Conservation (phyloP, 306 rosid species). For the Medicago lupulina region DNA sequence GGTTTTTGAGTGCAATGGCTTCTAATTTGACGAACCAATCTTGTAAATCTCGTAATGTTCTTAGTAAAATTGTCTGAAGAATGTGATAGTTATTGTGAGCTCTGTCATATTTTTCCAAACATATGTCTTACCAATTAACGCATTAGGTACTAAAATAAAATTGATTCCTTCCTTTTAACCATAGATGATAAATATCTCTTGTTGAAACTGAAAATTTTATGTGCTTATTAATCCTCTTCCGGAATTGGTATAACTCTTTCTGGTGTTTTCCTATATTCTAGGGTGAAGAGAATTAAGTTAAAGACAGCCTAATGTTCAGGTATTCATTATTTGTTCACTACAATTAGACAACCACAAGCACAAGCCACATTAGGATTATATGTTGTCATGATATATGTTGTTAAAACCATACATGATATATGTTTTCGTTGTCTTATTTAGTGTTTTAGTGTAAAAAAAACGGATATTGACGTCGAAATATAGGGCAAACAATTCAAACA, state of each 20-base stretch:
- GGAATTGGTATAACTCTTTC: conserved; percentile 90
- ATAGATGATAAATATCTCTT: neutral
- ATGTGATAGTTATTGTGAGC: too few species aligned
- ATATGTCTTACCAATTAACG: conserved; percentile 76
- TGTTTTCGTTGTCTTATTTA: too few species aligned
- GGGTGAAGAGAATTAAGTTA: conserved; percentile 81
- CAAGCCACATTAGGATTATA: too few species aligned
- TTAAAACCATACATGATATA: too few species aligned
- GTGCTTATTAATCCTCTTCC: conserved; percentile 43
- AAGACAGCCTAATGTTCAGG: conserved; percentile 54
- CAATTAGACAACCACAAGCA: too few species aligned
- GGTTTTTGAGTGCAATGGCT: conserved; percentile 99
- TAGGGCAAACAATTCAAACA: too few species aligned
- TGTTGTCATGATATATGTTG: too few species aligned
- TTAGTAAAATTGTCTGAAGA: too few species aligned
- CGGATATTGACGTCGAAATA: too few species aligned
- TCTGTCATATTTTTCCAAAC: too few species aligned
- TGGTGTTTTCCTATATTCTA: conserved; percentile 91
- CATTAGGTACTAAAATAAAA: conserved; percentile 68
- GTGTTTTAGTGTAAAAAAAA: too few species aligned
- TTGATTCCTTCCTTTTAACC: conserved; percentile 25
- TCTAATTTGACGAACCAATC: conserved; percentile 92
- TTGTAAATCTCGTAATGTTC: conserved; percentile 68
- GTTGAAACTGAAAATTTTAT: conserved; percentile 2
- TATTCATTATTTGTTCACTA: too few species aligned